Conservation (phyloP, 1,284 basidiomycete species). For the Trametes sp. region DNA sequence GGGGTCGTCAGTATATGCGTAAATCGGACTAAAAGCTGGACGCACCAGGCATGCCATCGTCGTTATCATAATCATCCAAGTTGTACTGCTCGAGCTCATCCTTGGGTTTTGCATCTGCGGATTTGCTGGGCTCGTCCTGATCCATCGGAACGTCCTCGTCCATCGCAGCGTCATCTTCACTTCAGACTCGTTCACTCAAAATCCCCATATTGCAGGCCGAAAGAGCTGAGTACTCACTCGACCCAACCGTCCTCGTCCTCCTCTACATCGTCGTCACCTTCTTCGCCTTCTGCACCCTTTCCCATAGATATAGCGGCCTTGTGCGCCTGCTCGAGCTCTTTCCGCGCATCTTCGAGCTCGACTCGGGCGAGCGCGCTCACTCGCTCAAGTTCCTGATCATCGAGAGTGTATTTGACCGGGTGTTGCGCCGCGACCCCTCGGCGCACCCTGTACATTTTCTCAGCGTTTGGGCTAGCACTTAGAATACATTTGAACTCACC, state of each 20-base stretch:
- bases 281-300: conserved; percentile 68
- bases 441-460: conserved; percentile 71
- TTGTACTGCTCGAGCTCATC: conserved; percentile 94
- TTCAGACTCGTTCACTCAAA: conserved; percentile 39
- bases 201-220: conserved; percentile 26
- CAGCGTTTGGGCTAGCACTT: neutral
- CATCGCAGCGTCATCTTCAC: conserved; percentile 67
- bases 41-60: conserved; percentile 70
- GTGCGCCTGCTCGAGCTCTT: conserved; percentile 85
- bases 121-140: conserved; percentile 38
- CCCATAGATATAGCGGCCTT: conserved; percentile 80
- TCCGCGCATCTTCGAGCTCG: conserved; percentile 87
- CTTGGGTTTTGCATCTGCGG: conserved; percentile 49
- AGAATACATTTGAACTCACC: conserved; percentile 41
- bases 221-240: conserved; percentile 68
- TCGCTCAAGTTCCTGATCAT: conserved; percentile 90
- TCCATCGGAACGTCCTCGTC: conserved; percentile 62
- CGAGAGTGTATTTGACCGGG: conserved; percentile 90
- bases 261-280: conserved; percentile 50
- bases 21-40: no score
- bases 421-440: conserved; percentile 81
- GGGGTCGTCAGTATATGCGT: neutral
- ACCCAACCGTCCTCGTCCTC: conserved; percentile 79
- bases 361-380: conserved; percentile 90
- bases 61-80: conserved; percentile 93